These are phyloP conservation scores for Dentipellis fragilis DNA, from an alignment of 768 basidiomycete genomes.

Conservation along the genomic window DNA sequence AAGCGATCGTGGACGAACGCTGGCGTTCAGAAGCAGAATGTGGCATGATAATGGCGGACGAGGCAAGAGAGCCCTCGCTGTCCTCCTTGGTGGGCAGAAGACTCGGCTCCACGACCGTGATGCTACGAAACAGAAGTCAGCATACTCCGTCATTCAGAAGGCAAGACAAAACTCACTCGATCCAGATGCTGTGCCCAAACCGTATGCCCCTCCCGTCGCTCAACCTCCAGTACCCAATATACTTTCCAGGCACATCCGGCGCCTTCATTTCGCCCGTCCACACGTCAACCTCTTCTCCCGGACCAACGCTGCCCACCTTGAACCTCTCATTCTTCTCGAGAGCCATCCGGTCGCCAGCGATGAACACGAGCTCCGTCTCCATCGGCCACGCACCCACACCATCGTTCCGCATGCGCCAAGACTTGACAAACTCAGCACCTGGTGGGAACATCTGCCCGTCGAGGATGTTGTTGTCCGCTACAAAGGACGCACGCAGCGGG, in stretches of 20 bases:
- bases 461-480: slow-evolving; percentile 60
- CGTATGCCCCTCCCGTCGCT: slow-evolving; percentile 43
- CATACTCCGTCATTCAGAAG: neutral
- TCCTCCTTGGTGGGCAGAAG: slow-evolving; percentile 19
- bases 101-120: slow-evolving; percentile 51
- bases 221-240: slow-evolving; percentile 71
- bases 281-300: slow-evolving; percentile 52
- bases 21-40: slow-evolving; percentile 10
- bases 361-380: slow-evolving; percentile 55
- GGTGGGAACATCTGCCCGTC: slow-evolving; percentile 73
- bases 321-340: slow-evolving; percentile 26
- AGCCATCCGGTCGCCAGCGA: slow-evolving; percentile 56
- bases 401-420: slow-evolving; percentile 67
- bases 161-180: slow-evolving; percentile 48
- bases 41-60: slow-evolving; percentile 70
- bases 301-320: slow-evolving; percentile 44
- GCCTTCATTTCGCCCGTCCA: slow-evolving; percentile 76
- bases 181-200: slow-evolving; percentile 73
- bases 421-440: slow-evolving; percentile 80
- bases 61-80: slow-evolving; percentile 44
- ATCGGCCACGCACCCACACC: slow-evolving; percentile 58
- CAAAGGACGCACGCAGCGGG: slow-evolving; percentile 42
- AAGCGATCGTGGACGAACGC: neutral
- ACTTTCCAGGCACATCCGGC: slow-evolving; percentile 62
- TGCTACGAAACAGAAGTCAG: slow-evolving; percentile 27